phyloP scores from a whole-genome alignment of 768 basidiomycete genomes.

The Rhodotorula toruloides region DNA sequence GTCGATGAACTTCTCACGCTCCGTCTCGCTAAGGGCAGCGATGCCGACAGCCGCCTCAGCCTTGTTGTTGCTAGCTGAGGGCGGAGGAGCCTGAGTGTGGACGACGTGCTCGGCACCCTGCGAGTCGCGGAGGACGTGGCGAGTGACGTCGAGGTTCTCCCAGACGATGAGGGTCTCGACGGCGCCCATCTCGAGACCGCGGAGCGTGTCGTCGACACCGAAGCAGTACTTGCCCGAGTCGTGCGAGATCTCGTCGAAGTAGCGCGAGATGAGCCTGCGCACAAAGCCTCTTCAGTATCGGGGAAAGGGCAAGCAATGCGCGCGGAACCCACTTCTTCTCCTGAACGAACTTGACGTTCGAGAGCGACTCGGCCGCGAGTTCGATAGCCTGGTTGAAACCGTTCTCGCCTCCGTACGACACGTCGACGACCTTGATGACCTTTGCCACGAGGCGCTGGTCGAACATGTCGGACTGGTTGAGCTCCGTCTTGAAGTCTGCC shows the following conservation, averaged over 20 bases:
- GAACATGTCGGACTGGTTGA: slow-evolving; percentile 93
- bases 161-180: slow-evolving; percentile 97
- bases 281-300: not conserved
- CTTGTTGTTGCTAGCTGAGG: slow-evolving; percentile 29
- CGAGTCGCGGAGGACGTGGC: slow-evolving; percentile 83
- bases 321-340: slow-evolving; percentile 62
- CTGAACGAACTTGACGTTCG: slow-evolving; percentile 99
- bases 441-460: slow-evolving; percentile 81
- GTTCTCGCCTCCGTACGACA: slow-evolving; percentile 96
- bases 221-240: slow-evolving; percentile 96
- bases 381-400: slow-evolving; percentile 99
- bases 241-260: slow-evolving; percentile 98
- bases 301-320: not conserved
- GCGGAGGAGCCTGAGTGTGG: slow-evolving; percentile 54
- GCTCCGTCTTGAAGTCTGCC: slow-evolving; percentile 98
- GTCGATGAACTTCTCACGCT: slow-evolving; percentile 90
- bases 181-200: slow-evolving; percentile 90
- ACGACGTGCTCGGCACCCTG: slow-evolving; percentile 72
- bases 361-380: slow-evolving; percentile 86
- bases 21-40: slow-evolving; percentile 58
- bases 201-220: slow-evolving; percentile 93
- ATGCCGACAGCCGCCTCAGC: slow-evolving; percentile 21
- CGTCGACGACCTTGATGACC: slow-evolving; percentile 96
- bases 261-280: slow-evolving; percentile 79
- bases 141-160: slow-evolving; percentile 91